Conservation (phyloP, 2,329 filamentous ascomycete genomes). For the Trichoderma polysporum region DNA sequence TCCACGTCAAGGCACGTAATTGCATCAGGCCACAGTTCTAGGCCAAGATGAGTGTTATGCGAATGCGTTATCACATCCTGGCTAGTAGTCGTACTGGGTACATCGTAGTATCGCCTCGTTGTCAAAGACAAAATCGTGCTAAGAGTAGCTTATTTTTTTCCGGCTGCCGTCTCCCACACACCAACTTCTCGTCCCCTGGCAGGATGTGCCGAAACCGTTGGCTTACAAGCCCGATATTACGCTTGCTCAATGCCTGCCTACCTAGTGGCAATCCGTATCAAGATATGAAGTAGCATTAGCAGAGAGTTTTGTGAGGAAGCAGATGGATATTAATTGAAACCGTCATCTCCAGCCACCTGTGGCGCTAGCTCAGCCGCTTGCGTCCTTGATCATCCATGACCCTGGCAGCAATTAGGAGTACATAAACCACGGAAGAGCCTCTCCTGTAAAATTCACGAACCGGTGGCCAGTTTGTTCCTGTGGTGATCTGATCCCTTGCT, state of each 20-base stretch:
- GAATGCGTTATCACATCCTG: constrained; percentile 5
- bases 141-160: neutral
- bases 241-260: neutral
- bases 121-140: neutral
- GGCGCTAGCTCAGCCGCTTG: constrained; percentile 11
- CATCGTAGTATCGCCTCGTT: neutral
- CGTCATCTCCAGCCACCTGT: constrained; percentile 5
- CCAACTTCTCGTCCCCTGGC: neutral
- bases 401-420: constrained; percentile 14
- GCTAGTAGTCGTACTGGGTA: neutral
- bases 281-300: constrained; percentile 3
- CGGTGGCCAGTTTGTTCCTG: neutral
- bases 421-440: constrained; percentile 10
- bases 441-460: constrained; percentile 15
- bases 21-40: constrained; percentile 1
- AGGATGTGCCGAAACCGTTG: neutral
- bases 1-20: constrained; percentile 14
- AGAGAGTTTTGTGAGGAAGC: constrained; percentile 21
- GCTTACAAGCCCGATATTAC: neutral
- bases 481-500: constrained; percentile 16
- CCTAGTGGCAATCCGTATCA: neutral
- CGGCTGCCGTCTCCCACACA: constrained; percentile 4
- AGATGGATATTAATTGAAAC: neutral
- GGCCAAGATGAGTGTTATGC: neutral
- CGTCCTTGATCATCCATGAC: constrained; percentile 24